Conservation (phyloP, 2,329 filamentous ascomycete genomes). For the Aureobasidium sp. region DNA sequence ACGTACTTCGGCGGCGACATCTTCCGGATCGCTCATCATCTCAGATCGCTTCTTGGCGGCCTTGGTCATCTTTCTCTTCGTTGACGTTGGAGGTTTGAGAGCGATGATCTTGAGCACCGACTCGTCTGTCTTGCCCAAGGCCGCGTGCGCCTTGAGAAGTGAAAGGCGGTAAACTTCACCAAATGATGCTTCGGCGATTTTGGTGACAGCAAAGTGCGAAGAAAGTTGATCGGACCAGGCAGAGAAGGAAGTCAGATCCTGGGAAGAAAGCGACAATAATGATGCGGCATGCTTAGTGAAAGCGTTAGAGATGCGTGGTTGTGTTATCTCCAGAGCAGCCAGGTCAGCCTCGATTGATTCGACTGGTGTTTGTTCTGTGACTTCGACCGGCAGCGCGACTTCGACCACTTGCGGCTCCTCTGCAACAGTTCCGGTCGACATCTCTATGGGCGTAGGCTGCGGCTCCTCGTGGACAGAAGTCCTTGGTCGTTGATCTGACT, state of each 20-base stretch:
- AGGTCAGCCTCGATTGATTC: not conserved
- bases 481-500: not conserved
- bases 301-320: constrained; percentile 12
- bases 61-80: constrained; percentile 44
- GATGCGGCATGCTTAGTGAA: constrained; percentile 22
- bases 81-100: constrained; percentile 32
- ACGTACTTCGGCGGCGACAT: constrained; percentile 41
- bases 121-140: constrained; percentile 27
- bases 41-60: constrained; percentile 36
- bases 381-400: not conserved
- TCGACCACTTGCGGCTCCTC: not conserved
- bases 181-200: constrained; percentile 61
- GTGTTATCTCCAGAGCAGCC: not conserved
- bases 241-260: constrained; percentile 31
- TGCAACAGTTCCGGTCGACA: not conserved
- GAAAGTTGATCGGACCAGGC: constrained; percentile 37
- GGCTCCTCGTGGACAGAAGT: not conserved
- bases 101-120: constrained; percentile 44
- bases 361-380: not conserved
- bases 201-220: constrained; percentile 45
- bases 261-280: constrained; percentile 27
- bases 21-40: constrained; percentile 38
- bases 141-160: constrained; percentile 24
- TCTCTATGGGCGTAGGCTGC: not conserved
- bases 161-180: constrained; percentile 58